Evolutionary conservation across 768 basidiomycete genomes (phyloP).

Genomic region (Rhodotorula diobovata): DNA sequence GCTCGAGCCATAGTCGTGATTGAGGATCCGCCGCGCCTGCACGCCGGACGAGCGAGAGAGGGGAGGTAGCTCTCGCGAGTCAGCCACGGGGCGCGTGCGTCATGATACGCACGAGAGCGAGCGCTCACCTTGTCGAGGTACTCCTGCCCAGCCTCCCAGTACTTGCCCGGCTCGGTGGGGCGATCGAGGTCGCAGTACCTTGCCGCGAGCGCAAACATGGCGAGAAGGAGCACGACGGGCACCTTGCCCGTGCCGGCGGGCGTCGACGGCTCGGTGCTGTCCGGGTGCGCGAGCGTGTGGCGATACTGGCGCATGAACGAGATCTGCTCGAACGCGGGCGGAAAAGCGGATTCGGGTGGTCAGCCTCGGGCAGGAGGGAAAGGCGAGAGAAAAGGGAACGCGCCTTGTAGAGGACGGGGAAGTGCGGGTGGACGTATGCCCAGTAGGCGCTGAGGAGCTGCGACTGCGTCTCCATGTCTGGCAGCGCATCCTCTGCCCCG

Average conservation of each 20-base stretch:
- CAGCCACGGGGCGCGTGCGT: not conserved
- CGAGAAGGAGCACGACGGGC: constrained; percentile 64
- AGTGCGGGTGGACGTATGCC: constrained; percentile 68
- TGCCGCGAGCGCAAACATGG: constrained; percentile 78
- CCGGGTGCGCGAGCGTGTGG: constrained; percentile 32
- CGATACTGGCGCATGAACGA: constrained; percentile 41
- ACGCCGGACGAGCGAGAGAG: too few species aligned
- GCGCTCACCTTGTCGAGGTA: constrained; percentile 31
- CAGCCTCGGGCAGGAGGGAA: not conserved
- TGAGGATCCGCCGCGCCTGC: constrained; percentile 38
- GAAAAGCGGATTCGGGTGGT: not conserved
- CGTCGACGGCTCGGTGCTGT: constrained; percentile 22
- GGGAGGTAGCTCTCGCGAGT: not conserved
- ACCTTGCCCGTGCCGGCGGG: constrained; percentile 39
- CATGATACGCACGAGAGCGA: not conserved
- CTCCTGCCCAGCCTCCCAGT: constrained; percentile 42
- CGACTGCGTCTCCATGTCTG: constrained; percentile 59
- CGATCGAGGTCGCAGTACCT: constrained; percentile 54
- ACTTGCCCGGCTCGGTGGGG: constrained; percentile 34
- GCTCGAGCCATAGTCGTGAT: constrained; percentile 64
- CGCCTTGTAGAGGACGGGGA: constrained; percentile 59
- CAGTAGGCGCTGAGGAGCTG: constrained; percentile 73
- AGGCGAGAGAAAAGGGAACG: too few species aligned
- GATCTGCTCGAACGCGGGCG: not conserved
- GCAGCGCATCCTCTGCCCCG: constrained; percentile 54